phyloP scores from a whole-genome alignment of 805 yeast species.

The Saitoella complicata region DNA sequence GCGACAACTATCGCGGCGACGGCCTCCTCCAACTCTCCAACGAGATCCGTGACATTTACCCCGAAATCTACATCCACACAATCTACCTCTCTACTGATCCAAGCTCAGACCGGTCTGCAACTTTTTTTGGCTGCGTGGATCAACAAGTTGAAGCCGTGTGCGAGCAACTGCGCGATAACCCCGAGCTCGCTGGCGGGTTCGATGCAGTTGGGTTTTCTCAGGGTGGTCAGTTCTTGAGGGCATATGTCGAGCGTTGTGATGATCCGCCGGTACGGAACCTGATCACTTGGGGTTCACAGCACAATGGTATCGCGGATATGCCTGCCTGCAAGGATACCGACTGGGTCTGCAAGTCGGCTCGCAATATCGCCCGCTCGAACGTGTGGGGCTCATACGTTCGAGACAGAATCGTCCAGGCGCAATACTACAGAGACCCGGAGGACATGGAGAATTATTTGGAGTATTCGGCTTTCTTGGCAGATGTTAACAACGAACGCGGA shows the following conservation, averaged over 20 bases:
- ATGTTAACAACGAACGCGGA: constrained; percentile 44
- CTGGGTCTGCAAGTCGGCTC: background rate
- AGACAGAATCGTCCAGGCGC: constrained; percentile 47
- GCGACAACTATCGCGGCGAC: constrained; percentile 51
- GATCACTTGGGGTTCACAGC: constrained; percentile 70
- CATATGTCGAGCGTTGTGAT: constrained; percentile 45
- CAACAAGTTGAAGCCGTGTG: constrained; percentile 41
- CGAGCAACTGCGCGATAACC: constrained; percentile 29
- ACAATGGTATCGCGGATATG: constrained; percentile 53
- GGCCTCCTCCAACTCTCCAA: constrained; percentile 36
- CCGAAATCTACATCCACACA: constrained; percentile 37
- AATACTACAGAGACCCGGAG: constrained; percentile 47
- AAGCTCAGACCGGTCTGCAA: constrained; percentile 34
- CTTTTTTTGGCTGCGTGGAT: constrained; percentile 45
- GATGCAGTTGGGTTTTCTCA: constrained; percentile 70
- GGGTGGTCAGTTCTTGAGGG: constrained; percentile 68
- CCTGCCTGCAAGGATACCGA: constrained; percentile 32
- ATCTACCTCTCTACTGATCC: constrained; percentile 36
- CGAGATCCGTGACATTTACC: constrained; percentile 29
- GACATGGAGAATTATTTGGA: constrained; percentile 39
- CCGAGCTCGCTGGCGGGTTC: constrained; percentile 39
- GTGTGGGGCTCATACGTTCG: constrained; percentile 28
- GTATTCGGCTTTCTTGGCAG: constrained; percentile 44
- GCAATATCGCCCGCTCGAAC: background rate
- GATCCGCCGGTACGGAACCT: constrained; percentile 30